Evolutionary conservation across 2,329 filamentous ascomycete species (phyloP).

Genomic region (Phyllosticta citribraziliensis): DNA sequence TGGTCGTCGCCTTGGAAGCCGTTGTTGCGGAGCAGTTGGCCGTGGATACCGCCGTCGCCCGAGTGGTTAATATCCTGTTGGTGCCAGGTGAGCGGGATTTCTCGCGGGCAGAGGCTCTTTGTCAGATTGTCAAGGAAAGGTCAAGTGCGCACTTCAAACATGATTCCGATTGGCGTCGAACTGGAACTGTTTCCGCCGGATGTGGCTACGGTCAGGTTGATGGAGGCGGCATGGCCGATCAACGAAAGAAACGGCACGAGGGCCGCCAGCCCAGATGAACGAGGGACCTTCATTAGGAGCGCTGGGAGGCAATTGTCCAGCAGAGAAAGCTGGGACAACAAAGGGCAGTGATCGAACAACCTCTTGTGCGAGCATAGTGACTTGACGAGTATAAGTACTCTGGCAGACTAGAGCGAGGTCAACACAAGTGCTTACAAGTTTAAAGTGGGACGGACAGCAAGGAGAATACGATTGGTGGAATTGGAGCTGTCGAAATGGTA

Average conservation of each 20-base stretch:
- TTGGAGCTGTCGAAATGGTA: background rate
- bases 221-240: background rate
- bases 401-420: background rate
- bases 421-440: background rate
- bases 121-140: background rate
- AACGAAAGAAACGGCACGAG: background rate
- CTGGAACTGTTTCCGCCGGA: slow-evolving; percentile 30
- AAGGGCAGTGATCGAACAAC: background rate
- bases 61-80: slow-evolving; percentile 11
- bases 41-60: slow-evolving; percentile 9
- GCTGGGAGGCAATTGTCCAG: background rate
- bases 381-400: background rate
- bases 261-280: background rate
- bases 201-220: slow-evolving; percentile 17
- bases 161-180: slow-evolving; percentile 33
- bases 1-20: slow-evolving; percentile 10
- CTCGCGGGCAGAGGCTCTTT: background rate
- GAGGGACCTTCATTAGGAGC: background rate
- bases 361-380: background rate
- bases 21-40: slow-evolving; percentile 11
- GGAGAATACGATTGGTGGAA: background rate
- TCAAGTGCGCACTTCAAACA: slow-evolving; percentile 27
- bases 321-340: background rate
- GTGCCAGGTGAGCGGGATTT: background rate
- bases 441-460: background rate